phyloP scores from a whole-genome alignment of 1,284 basidiomycete genomes.

The Ceraceosorus guamensis region DNA sequence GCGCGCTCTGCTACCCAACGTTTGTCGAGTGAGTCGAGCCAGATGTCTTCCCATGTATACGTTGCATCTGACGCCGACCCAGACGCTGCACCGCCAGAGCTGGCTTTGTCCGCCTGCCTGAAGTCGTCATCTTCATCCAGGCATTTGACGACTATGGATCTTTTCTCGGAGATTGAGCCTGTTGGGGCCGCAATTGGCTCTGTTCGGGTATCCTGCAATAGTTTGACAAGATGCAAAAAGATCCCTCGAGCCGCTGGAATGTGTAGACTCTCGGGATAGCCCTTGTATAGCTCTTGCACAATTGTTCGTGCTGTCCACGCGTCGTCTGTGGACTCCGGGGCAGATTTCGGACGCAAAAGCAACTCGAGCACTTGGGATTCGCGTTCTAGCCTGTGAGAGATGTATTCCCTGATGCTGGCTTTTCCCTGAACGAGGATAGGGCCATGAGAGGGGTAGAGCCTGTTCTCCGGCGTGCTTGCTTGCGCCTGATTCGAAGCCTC shows the following conservation, averaged over 20 bases:
- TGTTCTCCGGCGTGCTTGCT: conserved; percentile 15
- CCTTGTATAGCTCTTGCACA: conserved; percentile 57
- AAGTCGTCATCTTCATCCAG: no score
- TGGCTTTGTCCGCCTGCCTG: no score
- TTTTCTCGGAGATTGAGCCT: no score
- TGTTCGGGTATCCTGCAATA: conserved; percentile 41
- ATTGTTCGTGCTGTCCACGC: conserved; percentile 38
- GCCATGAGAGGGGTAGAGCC: conserved; percentile 80
- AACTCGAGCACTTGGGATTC: conserved; percentile 70
- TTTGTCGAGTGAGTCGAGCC: no score
- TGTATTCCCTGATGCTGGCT: conserved; percentile 63
- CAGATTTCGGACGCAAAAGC: conserved; percentile 49
- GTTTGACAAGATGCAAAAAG: conserved; percentile 66
- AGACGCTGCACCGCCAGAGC: no score
- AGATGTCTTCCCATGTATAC: no score
- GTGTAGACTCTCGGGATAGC: conserved; percentile 62
- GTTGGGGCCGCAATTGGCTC: no score
- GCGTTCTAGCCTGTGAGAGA: conserved; percentile 71
- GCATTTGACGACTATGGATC: no score
- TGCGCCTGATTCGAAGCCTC: neutral
- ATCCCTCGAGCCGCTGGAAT: conserved; percentile 65
- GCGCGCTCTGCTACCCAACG: no score
- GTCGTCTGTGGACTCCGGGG: conserved; percentile 34
- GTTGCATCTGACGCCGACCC: no score
- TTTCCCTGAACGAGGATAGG: conserved; percentile 60